A percentile compares a stretch with the other conserved stretches of the same genome.
These are phyloP conservation scores for Botrytis tulipae DNA, from an alignment of 2,329 filamentous ascomycete species.

Conservation along the genomic window DNA sequence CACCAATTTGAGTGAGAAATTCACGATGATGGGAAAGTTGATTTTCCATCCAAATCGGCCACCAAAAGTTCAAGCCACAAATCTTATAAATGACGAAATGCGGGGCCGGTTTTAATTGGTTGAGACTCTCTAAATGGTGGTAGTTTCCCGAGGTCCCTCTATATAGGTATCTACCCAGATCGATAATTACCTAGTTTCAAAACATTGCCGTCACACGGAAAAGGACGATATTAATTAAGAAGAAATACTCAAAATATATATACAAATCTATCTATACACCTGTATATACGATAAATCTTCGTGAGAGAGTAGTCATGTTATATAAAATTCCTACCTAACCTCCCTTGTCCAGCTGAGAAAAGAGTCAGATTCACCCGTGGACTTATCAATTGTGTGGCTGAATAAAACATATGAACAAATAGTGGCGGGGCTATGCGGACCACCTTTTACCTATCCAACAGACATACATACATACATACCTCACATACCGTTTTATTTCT, in stretches of 20 bases:
- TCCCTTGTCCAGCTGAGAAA: conserved; percentile 9
- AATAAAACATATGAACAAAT: not conserved
- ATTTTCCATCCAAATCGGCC: conserved; percentile 4
- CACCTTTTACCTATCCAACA: conserved; percentile 9
- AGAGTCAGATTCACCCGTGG: not conserved
- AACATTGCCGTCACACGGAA: too few species aligned
- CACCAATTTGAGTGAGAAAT: conserved; percentile 23
- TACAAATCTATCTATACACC: not conserved
- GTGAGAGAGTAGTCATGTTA: not conserved
- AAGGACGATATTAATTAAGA: too few species aligned
- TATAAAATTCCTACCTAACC: not conserved
- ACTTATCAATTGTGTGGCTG: conserved; percentile 9
- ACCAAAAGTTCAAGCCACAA: not conserved
- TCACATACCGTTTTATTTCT: not conserved
- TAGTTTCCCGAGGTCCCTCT: too few species aligned
- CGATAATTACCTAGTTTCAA: too few species aligned
- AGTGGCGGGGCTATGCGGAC: conserved; percentile 13
- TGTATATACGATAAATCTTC: not conserved
- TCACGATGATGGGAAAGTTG: conserved; percentile 16
- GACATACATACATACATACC: not conserved
- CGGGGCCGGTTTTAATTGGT: not conserved
- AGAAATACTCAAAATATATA: too few species aligned
- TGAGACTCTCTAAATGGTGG: not conserved
- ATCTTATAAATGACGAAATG: not conserved
- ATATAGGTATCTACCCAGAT: too few species aligned